Conservation (phyloP, 1,284 basidiomycete genomes). For the Taiwanofungus camphoratus region DNA sequence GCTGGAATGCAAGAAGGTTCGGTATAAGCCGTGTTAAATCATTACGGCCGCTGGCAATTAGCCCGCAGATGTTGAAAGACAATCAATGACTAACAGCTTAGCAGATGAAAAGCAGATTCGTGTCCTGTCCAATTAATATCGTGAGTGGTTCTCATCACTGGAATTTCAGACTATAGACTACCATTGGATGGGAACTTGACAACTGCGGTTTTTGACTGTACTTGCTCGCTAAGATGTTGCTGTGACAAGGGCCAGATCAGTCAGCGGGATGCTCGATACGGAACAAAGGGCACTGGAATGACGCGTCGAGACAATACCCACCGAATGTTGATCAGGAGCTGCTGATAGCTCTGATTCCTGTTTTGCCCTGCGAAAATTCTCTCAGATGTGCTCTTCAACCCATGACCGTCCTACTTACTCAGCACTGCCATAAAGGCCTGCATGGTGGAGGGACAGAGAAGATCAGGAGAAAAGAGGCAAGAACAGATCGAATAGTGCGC, state of each 20-base stretch:
- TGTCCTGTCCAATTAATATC: constrained; percentile 35
- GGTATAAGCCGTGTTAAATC: too few relatives aligned
- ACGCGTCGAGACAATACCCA: constrained; percentile 21
- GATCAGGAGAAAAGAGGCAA: not conserved
- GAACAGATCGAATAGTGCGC: constrained; percentile 20
- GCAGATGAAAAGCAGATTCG: constrained; percentile 49
- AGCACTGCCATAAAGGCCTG: constrained; percentile 74
- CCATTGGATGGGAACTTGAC: constrained; percentile 75
- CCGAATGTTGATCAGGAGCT: constrained; percentile 72
- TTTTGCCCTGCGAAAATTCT: constrained; percentile 40
- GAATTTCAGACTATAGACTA: constrained; percentile 31
- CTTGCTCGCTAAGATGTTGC: constrained; percentile 53
- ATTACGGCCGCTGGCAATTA: too few relatives aligned
- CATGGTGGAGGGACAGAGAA: not conserved
- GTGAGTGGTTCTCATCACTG: not conserved
- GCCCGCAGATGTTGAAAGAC: too few relatives aligned
- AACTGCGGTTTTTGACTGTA: constrained; percentile 85
- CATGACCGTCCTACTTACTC: constrained; percentile 34
- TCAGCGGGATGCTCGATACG: not conserved
- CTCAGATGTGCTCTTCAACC: constrained; percentile 1
- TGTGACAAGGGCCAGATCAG: constrained; percentile 15
- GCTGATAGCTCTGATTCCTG: constrained; percentile 74
- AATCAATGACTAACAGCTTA: too few relatives aligned
- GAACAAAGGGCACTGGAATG: not conserved
- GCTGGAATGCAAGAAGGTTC: too few relatives aligned